Conservation (phyloP, 441 rosid species). For the Gossypium lobatum region DNA sequence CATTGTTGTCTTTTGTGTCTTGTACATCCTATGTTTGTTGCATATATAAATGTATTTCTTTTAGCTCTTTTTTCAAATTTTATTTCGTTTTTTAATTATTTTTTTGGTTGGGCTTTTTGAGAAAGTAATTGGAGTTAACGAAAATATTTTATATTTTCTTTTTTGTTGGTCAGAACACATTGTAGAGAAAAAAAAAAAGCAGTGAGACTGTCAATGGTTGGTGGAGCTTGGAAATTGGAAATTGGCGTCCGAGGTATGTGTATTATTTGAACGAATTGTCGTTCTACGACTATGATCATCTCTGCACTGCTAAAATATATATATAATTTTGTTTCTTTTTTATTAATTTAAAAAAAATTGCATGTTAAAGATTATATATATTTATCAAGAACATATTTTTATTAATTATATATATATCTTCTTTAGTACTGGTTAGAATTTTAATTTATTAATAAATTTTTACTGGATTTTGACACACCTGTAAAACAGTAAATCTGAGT, state of each 20-base stretch:
- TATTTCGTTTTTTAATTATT: not conserved
- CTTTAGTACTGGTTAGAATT: no score
- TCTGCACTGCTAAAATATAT: not conserved
- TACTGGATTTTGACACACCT: no score
- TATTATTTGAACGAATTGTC: constrained; percentile 1
- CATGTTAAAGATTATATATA: not conserved
- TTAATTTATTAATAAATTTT: no score
- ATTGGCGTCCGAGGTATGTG: not conserved
- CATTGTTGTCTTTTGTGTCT: constrained; percentile 11
- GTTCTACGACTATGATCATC: not conserved
- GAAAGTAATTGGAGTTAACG: constrained; percentile 1
- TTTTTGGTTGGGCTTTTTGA: not conserved
- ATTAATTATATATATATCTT: no score
- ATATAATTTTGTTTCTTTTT: not conserved
- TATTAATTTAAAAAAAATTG: not conserved
- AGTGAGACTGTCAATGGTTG: constrained; percentile 24
- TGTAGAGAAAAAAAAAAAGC: constrained; percentile 14
- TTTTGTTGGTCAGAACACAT: not conserved
- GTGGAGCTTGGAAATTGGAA: constrained; percentile 9
- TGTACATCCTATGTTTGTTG: constrained; percentile 50
- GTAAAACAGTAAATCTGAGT: no score
- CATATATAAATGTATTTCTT: constrained; percentile 32
- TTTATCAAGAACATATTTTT: not conserved
- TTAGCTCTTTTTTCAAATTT: not conserved
- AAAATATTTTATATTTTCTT: not conserved